Base-by-base conservation (phyloP, 306 rosid genomes). In the Carpinus fangiana region DNA sequence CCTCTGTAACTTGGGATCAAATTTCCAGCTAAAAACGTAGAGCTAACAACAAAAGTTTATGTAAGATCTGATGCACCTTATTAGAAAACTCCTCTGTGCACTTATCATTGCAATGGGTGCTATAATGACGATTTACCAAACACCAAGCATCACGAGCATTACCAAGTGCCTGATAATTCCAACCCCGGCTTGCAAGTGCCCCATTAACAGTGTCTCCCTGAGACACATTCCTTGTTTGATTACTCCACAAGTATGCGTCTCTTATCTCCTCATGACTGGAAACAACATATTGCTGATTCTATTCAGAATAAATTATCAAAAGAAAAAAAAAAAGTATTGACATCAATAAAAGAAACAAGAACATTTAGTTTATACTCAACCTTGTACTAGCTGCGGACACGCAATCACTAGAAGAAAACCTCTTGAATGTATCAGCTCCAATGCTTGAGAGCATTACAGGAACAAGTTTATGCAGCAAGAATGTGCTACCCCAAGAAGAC, bases 41-140 rank as follows among this genome's bases (percentile, higher is more conserved):
- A 12, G 21, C 4, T 23, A 67, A 66, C 12, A 45, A 3, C 17
- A 4, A 71, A 53, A 41, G 66, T 47, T 43, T 46, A 73, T 51
- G 64, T 55, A 61, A 77, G 75, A 81, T 76, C 72, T 52, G 76
- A 70, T 46, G 84, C 88, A 87, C 96, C 93, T 89, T 86, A 80
- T 83, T 76, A 81, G 88, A 80, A 75, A 77, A 76, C 78, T 80
- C 80, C 78, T 50, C 79, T 65, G 76, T 61, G 81, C 69, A 31
- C 80, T 16, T 76, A 64, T 41, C 85, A 70, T 53, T 71, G 78
- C 18, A 17, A 50, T 80, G 78, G 57, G 88, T 75, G 53, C 81
- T 74, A 87, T 80, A 90, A 78, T 77, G 87, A 79, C 87, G 85
- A 78, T 56, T 82, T 48, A 78, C 76, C 77, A 82, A 75, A 82